These are phyloP conservation scores for Phytophthora cactorum DNA, from an alignment of 352 stramenopile genomes.

Conservation along the genomic window DNA sequence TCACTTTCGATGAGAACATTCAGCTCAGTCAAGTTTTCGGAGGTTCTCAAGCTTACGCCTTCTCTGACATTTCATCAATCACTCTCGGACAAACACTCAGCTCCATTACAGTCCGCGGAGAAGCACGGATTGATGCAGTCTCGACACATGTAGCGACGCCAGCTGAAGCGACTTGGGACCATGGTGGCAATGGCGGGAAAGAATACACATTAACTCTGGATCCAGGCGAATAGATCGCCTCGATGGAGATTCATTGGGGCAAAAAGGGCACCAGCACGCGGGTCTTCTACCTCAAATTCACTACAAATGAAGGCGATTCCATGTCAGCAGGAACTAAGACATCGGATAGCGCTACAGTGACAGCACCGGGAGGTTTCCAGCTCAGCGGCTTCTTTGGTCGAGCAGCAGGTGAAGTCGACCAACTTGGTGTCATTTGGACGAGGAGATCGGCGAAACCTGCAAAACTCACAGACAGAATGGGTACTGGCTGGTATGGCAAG, in stretches of 20 bases:
- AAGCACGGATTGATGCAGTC: constrained; percentile 1
- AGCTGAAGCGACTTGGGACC: neutral
- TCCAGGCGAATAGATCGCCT: constrained; percentile 21
- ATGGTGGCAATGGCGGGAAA: constrained; percentile 21
- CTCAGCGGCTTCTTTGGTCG: constrained; percentile 36
- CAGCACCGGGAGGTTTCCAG: constrained; percentile 27
- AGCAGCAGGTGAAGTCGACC: constrained; percentile 18
- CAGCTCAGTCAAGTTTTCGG: constrained; percentile 24
- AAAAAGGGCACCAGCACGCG: constrained; percentile 7
- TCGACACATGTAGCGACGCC: no score
- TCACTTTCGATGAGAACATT: constrained; percentile 16
- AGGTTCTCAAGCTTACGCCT: constrained; percentile 15
- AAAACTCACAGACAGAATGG: constrained; percentile 30
- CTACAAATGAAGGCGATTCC: constrained; percentile 18
- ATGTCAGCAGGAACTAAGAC: constrained; percentile 23
- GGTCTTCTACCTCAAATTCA: constrained; percentile 32
- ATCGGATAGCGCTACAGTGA: constrained; percentile 5
- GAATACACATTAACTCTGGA: constrained; percentile 15
- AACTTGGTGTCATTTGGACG: constrained; percentile 37
- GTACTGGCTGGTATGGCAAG: constrained; percentile 30
- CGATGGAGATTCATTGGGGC: constrained; percentile 36
- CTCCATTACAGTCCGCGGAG: constrained; percentile 26
- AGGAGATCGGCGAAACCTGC: constrained; percentile 17
- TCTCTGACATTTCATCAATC: constrained; percentile 30
- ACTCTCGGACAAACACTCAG: constrained; percentile 23